Evolutionary conservation across 2,329 filamentous ascomycete genomes (phyloP).

Genomic region (Furcasterigmium furcatum): DNA sequence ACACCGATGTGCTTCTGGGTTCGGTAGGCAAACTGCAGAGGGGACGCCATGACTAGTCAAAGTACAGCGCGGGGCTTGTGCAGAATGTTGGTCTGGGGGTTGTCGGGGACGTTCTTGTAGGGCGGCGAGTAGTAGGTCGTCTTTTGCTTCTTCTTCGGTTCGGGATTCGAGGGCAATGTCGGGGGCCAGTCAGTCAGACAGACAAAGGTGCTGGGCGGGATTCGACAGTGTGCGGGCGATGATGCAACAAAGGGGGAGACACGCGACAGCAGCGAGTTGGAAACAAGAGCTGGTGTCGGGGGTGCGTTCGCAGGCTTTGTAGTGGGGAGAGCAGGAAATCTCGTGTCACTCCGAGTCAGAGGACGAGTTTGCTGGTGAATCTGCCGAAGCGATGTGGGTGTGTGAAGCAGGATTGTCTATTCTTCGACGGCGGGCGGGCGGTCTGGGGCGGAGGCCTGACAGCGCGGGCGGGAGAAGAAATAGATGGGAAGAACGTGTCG

Average conservation of each 20-base stretch:
- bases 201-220: too few species aligned
- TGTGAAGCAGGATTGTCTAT: too few species aligned
- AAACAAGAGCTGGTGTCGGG: too few species aligned
- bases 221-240: too few species aligned
- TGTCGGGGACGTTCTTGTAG: conserved; percentile 12
- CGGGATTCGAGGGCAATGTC: neutral
- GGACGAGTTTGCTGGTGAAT: too few species aligned
- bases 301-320: too few species aligned
- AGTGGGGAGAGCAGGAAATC: too few species aligned
- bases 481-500: conserved; percentile 4
- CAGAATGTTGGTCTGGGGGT: conserved; percentile 15
- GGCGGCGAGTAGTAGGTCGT: conserved; percentile 1
- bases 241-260: too few species aligned
- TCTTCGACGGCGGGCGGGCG: too few species aligned
- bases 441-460: neutral
- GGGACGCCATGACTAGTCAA: conserved; percentile 91
- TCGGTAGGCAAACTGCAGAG: conserved; percentile 94
- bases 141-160: conserved; percentile 16
- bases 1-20: conserved; percentile 96
- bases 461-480: conserved; percentile 1
- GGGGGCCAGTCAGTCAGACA: conserved; percentile 2
- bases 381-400: too few species aligned
- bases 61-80: conserved; percentile 58
- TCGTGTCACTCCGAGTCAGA: too few species aligned
- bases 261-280: too few species aligned